Evolutionary conservation across 1,139 yeast genomes (phyloP), one percentile per base, ranked within the genome.

Genomic region (Groenewaldozyma auringiensis): DNA sequence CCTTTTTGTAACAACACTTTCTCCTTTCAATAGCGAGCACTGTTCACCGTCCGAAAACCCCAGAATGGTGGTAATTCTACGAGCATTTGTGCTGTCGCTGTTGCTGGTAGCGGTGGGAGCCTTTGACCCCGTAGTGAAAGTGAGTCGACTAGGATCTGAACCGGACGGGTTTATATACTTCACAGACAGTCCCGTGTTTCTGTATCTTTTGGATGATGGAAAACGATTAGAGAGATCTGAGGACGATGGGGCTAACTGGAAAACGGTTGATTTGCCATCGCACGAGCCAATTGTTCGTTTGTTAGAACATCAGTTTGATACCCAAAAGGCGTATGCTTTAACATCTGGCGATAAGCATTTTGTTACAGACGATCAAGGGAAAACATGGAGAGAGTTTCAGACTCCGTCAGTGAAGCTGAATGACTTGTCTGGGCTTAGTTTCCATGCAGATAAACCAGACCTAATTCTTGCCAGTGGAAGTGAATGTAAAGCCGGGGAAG

Each of bases 241-340:
- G 14, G 75, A 83, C 57, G 78, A 80, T 53, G 94, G 94, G 4
- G 68, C 60, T 17, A 58, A 68, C 0, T 84, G 85, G 82, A 53
- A 62, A 0, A 53, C 55, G 13, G 62, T 74, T 42, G 66, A 55
- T n/a, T 42, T 52, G 9, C 50, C 47, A 47, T 60, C 57, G 3
- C 56, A 62, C 3, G 63, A 62, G n/a, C 55, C 57, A 3, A 58
- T 71, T 1, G 47, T 59, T 0, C 46, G 47, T 2, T 47, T 79
- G 21, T 59, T 67, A 39, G 62, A 74, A 40, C 83, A 78, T 57
- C 72, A 74, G 1, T 66, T 66, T 45, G 63, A 70, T 50, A 65
- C 64, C 27, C 62, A 69, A 1, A 61, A 81, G 41, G 92, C 83
- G 0, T 74, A 79, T 57, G 79, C 75, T 1, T 61, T 78, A 47